These are phyloP conservation scores for Phylloporus scabripes DNA, from an alignment of 768 basidiomycete species.

Conservation along the genomic window DNA sequence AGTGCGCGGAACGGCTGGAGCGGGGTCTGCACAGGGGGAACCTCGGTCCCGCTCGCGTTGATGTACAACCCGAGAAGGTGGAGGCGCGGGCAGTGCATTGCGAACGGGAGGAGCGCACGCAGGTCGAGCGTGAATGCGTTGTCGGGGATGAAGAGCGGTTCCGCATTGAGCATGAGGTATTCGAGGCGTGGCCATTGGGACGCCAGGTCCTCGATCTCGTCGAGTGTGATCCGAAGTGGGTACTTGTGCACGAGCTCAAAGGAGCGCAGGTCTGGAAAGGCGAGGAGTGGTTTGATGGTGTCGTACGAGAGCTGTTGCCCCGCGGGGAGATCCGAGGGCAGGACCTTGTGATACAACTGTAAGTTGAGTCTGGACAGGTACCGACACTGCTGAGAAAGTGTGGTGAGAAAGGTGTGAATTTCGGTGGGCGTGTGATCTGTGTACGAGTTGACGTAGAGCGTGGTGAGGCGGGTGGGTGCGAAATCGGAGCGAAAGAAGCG, in stretches of 20 bases:
- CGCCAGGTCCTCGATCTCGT: conserved; percentile 44
- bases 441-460: conserved; percentile 49
- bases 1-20: conserved; percentile 21
- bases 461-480: conserved; percentile 44
- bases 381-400: conserved; percentile 43
- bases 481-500: conserved; percentile 41
- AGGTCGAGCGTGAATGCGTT: conserved; percentile 30
- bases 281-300: conserved; percentile 34
- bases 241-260: conserved; percentile 34
- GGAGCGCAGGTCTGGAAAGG: conserved; percentile 23
- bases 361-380: conserved; percentile 41
- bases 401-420: conserved; percentile 40
- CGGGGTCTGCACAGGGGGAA: conserved; percentile 3
- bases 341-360: conserved; percentile 27
- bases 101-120: conserved; percentile 36
- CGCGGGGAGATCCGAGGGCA: conserved; percentile 8
- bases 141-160: conserved; percentile 33
- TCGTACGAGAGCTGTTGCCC: conserved; percentile 31
- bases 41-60: conserved; percentile 26
- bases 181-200: conserved; percentile 41
- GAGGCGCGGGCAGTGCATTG: conserved; percentile 35
- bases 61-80: conserved; percentile 35
- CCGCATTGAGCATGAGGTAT: conserved; percentile 41
- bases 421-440: conserved; percentile 38
- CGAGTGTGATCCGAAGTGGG: conserved; percentile 31